A percentile compares a stretch with the other conserved stretches of the same genome.
Conservation (phyloP, 2,329 filamentous ascomycete genomes). For the Fusarium phyllophilum region DNA sequence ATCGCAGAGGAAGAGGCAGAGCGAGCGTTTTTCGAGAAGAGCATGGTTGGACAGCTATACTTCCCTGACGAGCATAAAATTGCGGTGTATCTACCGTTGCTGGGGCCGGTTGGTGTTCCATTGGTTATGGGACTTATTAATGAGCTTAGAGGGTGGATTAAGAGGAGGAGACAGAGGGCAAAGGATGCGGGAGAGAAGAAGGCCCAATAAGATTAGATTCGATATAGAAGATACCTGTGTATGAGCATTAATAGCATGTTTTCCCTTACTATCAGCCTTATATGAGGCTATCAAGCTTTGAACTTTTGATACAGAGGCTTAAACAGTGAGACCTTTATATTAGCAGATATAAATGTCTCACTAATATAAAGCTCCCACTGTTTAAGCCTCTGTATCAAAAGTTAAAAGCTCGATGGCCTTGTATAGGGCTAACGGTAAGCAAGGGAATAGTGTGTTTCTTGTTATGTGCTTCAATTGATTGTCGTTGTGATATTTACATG, state of each 20-base stretch:
- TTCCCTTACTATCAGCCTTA: neutral
- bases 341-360: too few relatives aligned
- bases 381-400: neutral
- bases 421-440: neutral
- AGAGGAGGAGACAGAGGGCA: constrained; percentile 57
- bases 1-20: constrained; percentile 91
- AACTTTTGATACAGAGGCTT: neutral
- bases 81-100: constrained; percentile 90
- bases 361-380: neutral
- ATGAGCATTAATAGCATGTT: constrained; percentile 21
- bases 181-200: constrained; percentile 55
- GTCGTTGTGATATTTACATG: neutral
- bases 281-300: neutral
- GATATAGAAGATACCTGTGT: constrained; percentile 24
- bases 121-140: constrained; percentile 85
- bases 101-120: constrained; percentile 92
- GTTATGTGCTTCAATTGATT: neutral
- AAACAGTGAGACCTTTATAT: neutral
- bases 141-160: constrained; percentile 75
- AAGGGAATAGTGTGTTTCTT: neutral
- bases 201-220: constrained; percentile 39
- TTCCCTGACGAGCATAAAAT: constrained; percentile 99
- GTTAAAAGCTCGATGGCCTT: neutral
- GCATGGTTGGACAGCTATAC: constrained; percentile 98
- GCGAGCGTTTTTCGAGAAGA: constrained; percentile 96